These are phyloP conservation scores for Colletotrichum limetticola DNA, from an alignment of 2,329 filamentous ascomycete genomes.

Conservation along the genomic window DNA sequence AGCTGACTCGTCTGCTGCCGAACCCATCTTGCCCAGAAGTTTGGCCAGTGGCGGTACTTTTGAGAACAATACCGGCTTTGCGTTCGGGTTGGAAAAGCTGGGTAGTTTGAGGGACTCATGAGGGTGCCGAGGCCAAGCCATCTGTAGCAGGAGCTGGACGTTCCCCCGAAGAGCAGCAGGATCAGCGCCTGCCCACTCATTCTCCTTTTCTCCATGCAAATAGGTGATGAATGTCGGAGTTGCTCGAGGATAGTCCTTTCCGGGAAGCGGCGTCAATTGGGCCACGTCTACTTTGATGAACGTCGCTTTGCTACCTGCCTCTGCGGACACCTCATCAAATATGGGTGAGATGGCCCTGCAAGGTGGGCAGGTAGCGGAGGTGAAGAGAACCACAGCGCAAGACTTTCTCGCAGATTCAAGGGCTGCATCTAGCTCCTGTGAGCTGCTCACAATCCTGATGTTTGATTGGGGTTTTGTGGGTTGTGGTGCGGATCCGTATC, in stretches of 20 bases:
- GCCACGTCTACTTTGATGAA: slow-evolving; percentile 88
- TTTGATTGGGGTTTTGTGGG: slow-evolving; percentile 37
- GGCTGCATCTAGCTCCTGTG: slow-evolving; percentile 69
- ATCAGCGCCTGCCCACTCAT: slow-evolving; percentile 85
- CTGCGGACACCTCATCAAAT: slow-evolving; percentile 82
- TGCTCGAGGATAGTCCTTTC: slow-evolving; percentile 73
- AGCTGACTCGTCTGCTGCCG: slow-evolving; percentile 64
- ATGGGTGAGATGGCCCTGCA: slow-evolving; percentile 86
- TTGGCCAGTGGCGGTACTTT: slow-evolving; percentile 88
- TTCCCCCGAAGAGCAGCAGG: slow-evolving; percentile 75
- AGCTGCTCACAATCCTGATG: slow-evolving; percentile 71
- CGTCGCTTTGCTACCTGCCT: slow-evolving; percentile 73
- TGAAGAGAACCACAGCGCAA: slow-evolving; percentile 91
- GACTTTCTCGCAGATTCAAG: slow-evolving; percentile 70
- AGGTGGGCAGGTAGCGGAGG: slow-evolving; percentile 84
- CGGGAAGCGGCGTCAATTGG: slow-evolving; percentile 51
- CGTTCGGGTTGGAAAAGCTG: slow-evolving; percentile 71
- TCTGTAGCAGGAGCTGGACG: slow-evolving; percentile 77
- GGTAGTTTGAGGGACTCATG: slow-evolving; percentile 79
- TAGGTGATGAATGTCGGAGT: slow-evolving; percentile 94
- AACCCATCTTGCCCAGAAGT: slow-evolving; percentile 80
- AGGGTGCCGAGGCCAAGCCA: slow-evolving; percentile 79
- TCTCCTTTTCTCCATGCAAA: slow-evolving; percentile 77
- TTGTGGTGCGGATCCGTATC: slow-evolving; percentile 38
- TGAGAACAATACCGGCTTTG: slow-evolving; percentile 76